Evolutionary conservation across 148 eudicot species (phyloP).

Genomic region (Fagopyrum homotropicum): DNA sequence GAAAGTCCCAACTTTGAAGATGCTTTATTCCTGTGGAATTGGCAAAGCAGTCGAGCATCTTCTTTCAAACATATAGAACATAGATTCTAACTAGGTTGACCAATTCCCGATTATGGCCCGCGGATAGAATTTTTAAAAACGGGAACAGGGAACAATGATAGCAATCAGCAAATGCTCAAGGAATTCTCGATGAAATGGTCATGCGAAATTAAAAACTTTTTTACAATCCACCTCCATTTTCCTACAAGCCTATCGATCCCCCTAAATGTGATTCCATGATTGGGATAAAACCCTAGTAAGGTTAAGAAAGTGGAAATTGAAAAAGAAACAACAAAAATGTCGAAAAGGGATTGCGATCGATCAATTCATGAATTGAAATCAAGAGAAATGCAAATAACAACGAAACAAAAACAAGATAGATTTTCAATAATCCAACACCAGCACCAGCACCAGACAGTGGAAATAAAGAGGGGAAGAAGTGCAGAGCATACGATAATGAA

Average conservation of each 20-base stretch:
- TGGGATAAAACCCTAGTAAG: background rate
- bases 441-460: background rate
- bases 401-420: background rate
- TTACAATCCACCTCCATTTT: too few relatives aligned
- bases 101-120: too few relatives aligned
- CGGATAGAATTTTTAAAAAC: background rate
- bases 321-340: background rate
- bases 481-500: background rate
- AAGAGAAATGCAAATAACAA: background rate
- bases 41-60: background rate
- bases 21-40: background rate
- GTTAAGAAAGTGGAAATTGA: background rate
- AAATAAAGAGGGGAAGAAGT: background rate
- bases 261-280: background rate
- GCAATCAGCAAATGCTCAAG: background rate
- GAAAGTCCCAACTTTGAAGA: background rate
- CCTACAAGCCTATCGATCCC: background rate
- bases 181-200: background rate
- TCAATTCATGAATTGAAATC: background rate
- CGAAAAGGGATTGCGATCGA: background rate
- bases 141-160: background rate
- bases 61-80: background rate
- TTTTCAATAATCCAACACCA: too few relatives aligned
- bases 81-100: too few relatives aligned
- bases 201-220: too few relatives aligned